phyloP scores from a whole-genome alignment of 2,329 filamentous ascomycete species.

The Microthyrium microscopicum region DNA sequence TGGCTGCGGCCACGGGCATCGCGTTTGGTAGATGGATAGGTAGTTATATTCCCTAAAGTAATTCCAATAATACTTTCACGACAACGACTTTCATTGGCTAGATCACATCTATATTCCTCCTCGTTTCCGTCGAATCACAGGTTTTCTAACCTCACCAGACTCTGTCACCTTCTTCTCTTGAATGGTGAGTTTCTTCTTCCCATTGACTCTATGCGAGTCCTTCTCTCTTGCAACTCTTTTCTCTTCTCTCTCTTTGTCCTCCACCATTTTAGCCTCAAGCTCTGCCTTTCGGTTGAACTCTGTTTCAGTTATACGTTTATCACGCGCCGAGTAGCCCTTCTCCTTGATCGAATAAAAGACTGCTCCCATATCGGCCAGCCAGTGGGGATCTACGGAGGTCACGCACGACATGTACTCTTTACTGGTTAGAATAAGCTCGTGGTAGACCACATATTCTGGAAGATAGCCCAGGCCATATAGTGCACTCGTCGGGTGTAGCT shows the following conservation, averaged over 20 bases:
- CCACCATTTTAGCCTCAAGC: conserved; percentile 81
- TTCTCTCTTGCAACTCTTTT: conserved; percentile 27
- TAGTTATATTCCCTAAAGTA: too few relatives aligned
- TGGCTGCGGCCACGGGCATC: too few relatives aligned
- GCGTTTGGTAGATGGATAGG: too few relatives aligned
- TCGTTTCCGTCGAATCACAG: too few relatives aligned
- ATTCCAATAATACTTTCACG: too few relatives aligned
- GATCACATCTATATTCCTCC: too few relatives aligned
- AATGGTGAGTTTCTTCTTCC: conserved; percentile 13
- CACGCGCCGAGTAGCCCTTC: conserved; percentile 80
- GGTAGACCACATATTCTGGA: conserved; percentile 94
- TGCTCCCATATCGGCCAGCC: conserved; percentile 88
- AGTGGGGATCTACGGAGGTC: conserved; percentile 88
- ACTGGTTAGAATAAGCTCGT: conserved; percentile 89
- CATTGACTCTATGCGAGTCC: conserved; percentile 13
- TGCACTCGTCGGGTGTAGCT: conserved; percentile 84
- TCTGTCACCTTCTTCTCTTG: conserved; percentile 18
- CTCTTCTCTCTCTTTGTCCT: conserved; percentile 57
- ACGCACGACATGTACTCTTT: conserved; percentile 99
- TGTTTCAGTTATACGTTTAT: conserved; percentile 73
- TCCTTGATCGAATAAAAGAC: conserved; percentile 97
- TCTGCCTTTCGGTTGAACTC: conserved; percentile 91
- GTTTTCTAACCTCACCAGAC: conserved; percentile 24
- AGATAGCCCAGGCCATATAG: conserved; percentile 86
- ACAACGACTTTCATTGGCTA: too few relatives aligned